phyloP scores from a whole-genome alignment of 176 grass and related monocot species.

The Tillandsia leiboldiana region DNA sequence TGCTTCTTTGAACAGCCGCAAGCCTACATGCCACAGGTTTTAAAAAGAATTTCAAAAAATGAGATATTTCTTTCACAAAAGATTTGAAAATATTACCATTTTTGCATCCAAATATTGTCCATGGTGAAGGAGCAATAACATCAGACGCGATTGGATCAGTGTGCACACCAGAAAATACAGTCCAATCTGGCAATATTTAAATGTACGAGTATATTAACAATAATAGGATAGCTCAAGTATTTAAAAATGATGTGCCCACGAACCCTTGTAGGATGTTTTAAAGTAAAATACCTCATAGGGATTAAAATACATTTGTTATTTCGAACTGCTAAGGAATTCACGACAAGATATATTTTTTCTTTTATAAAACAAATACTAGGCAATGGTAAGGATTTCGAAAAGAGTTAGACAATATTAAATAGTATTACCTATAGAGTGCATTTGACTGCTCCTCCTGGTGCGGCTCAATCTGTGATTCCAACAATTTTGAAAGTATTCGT shows the following conservation, averaged over 20 bases:
- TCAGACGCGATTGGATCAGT: constrained; percentile 81
- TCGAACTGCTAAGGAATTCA: not conserved
- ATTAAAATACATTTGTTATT: not conserved
- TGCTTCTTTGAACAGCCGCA: constrained; percentile 90
- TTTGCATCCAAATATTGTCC: constrained; percentile 89
- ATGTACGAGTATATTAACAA: not conserved
- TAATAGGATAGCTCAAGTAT: not conserved
- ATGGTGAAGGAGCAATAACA: constrained; percentile 85
- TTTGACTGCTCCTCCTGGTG: constrained; percentile 1
- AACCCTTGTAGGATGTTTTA: too few relatives aligned
- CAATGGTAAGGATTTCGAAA: not conserved
- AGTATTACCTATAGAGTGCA: not conserved
- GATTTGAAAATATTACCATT: constrained; percentile 40
- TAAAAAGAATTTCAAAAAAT: not conserved
- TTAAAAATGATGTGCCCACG: too few relatives aligned
- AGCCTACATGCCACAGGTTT: constrained; percentile 32
- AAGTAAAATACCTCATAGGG: too few relatives aligned
- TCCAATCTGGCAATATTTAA: constrained; percentile 67
- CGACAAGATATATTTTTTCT: not conserved
- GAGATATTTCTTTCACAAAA: not conserved
- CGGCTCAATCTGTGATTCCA: not conserved
- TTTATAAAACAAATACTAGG: not conserved
- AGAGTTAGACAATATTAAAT: not conserved
- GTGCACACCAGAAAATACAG: constrained; percentile 67
- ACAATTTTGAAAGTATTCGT: not conserved